Conservation (phyloP, 805 yeast genomes). For the Clavispora fructus region DNA sequence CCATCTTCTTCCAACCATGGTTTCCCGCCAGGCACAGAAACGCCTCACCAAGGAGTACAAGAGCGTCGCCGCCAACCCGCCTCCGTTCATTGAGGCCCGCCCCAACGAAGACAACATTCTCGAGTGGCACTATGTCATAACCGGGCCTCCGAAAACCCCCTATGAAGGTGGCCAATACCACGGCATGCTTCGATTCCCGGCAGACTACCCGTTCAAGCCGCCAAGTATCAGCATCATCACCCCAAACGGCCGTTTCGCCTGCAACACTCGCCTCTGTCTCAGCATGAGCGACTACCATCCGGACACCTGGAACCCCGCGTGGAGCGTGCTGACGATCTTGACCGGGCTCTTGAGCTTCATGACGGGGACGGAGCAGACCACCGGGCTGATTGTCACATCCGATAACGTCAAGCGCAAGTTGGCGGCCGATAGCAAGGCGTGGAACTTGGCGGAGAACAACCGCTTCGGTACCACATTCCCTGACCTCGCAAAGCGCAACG, state of each 20-base stretch:
- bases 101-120: conserved; percentile 85
- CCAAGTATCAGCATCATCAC: conserved; percentile 87
- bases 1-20: conserved; percentile 19
- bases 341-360: conserved; percentile 85
- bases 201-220: conserved; percentile 87
- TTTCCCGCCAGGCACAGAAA: conserved; percentile 37
- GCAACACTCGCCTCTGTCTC: conserved; percentile 77
- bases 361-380: conserved; percentile 82
- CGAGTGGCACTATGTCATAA: conserved; percentile 90
- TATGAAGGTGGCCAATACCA: conserved; percentile 85
- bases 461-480: conserved; percentile 64
- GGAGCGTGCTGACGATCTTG: conserved; percentile 87
- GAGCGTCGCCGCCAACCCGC: conserved; percentile 69
- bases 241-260: conserved; percentile 82
- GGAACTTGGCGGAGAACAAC: conserved; percentile 52
- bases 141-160: conserved; percentile 90
- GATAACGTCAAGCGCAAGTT: conserved; percentile 49
- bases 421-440: conserved; percentile 57
- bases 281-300: conserved; percentile 96
- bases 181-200: conserved; percentile 78
- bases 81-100: conserved; percentile 77
- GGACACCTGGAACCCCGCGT: conserved; percentile 93
- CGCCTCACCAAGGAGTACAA: conserved; percentile 78
- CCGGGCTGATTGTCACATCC: conserved; percentile 73
- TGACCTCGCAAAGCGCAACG: conserved; percentile 50